Base-by-base conservation (phyloP, 768 basidiomycete genomes). In the Russula vinacea region DNA sequence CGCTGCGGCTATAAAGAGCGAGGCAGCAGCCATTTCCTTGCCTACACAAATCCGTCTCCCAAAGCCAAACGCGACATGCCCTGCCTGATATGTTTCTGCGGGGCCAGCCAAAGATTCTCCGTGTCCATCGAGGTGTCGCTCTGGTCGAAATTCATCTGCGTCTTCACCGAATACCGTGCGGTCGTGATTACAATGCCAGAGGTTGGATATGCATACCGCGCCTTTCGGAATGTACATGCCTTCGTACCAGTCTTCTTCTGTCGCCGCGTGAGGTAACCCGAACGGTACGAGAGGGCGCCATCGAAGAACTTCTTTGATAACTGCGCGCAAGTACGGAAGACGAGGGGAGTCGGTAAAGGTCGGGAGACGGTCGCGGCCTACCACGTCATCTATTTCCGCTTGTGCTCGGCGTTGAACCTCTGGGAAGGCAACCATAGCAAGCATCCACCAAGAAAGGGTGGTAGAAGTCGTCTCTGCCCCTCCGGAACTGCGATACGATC, bases 151-250 rank as follows among this genome's bases (percentile, higher is more conserved):
- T 16, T 35, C 40, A 2, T 63, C 57, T 6, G 67, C 65, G 40
- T 71, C 69, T 2, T 62, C 47, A 16, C 64, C 67, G 33, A 62
- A 71, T 5, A 63, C 6, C 16, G 56, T 24, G 7, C 40, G 29
- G 29, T 64, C 52, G 9, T 60, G 47, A 44, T 60, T 56, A 13
- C 62, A 51, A 0, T 56, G 37, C 66, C 68, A 66, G 10, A 40
- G 1, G 56, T 76, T 76, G 14, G 70, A 60, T n/a, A 76, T 63
- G 40, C 75, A 67, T 1, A 75, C 68, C 1, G 76, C 72, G 17
- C 75, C 77, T 42, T 71, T 73, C 1, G 77, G 77, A 17, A 79
- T 75, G 57, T 70, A 65, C 55, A 62, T 64, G 19, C 67, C 71
- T 51, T 68, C 63, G 53, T 75, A 76, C 53, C 50, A 65, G 51